Base-by-base conservation (phyloP, 148 eudicot genomes). In the Hydrangea macrophylla region DNA sequence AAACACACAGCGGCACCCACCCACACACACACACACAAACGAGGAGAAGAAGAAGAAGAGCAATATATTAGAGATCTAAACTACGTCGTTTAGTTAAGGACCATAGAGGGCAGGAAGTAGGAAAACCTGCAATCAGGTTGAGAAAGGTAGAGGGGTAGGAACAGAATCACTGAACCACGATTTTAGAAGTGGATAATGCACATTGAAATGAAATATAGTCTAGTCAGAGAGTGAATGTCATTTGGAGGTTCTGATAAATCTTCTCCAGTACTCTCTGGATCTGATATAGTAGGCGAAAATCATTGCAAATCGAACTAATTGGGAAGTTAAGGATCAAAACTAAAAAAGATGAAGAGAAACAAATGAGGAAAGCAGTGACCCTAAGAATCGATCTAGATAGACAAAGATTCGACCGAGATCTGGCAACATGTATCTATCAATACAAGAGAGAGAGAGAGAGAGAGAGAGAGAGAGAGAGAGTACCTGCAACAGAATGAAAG, bases 401-500 rank as follows among this genome's bases (percentile, higher is more conserved):
- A 59, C 2, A 64, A 36, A 27, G 6, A 27, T n/a, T n/a, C n/a
- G n/a, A n/a, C n/a, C 23, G 53, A 70, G 20, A 57, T 28, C 13
- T 9, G 54, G 53, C n/a, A n/a, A 39, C 7, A 39, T 42, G 17
- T 42, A 42, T 11, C 2, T 9, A 7, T 13, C 11, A 0, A 42
- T 13, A 42, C 6, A 61, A 71, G 39, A 18, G 27, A 0, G 27
- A 11, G 27, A 17, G 26, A 70, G 57, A 65, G 55, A 63, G 59
- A 55, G 53, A 69, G 50, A 36, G 23, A 31, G 32, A 39, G 36
- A n/a, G 25, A 17, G 22, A 60, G 35, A 22, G 20, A 23, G 33
- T 18, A 87, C 96, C 87, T 11, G 84, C 11, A 55, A 71, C 31
- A 24, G 92, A 79, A 60, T 84, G 89, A 67, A 93, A 86, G 20